These are phyloP conservation scores for Metschnikowia noctiluminum DNA, from an alignment of 805 yeast species.

Conservation along the genomic window DNA sequence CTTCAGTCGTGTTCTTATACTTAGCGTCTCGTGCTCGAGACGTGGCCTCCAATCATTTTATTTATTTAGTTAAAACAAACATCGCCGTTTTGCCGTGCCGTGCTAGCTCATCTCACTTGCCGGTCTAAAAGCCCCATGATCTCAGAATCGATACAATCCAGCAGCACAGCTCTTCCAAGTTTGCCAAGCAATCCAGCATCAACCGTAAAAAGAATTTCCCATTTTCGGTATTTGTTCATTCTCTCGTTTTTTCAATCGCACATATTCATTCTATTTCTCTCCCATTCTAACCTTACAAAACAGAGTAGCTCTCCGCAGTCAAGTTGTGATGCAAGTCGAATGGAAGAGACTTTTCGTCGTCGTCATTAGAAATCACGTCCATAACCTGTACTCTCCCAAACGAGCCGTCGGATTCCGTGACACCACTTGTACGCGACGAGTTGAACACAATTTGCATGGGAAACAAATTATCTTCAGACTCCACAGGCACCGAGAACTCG, in stretches of 20 bases:
- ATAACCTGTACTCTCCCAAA: slow-evolving; percentile 66
- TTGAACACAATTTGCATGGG: slow-evolving; percentile 76
- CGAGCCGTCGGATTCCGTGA: slow-evolving; percentile 41
- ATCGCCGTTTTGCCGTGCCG: no score
- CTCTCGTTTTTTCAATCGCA: background rate
- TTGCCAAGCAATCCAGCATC: no score
- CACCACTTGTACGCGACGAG: slow-evolving; percentile 38
- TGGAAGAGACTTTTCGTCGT: slow-evolving; percentile 57
- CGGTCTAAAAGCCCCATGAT: no score
- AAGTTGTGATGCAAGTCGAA: slow-evolving; percentile 62
- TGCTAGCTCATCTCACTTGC: no score
- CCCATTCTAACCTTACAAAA: slow-evolving; percentile 32
- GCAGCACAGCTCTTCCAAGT: no score
- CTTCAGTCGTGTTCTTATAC: no score
- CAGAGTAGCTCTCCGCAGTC: slow-evolving; percentile 55
- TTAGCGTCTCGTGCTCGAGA: background rate
- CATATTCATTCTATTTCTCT: background rate
- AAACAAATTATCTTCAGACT: slow-evolving; percentile 79
- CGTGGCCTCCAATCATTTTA: background rate
- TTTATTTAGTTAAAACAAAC: no score
- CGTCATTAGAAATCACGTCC: slow-evolving; percentile 52
- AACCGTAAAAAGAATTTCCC: background rate
- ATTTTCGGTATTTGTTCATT: background rate
- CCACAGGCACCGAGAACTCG: slow-evolving; percentile 72
- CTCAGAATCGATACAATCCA: no score